Conservation (phyloP, 1,284 basidiomycete genomes). For the Pyrrhoderma lamaoense region DNA sequence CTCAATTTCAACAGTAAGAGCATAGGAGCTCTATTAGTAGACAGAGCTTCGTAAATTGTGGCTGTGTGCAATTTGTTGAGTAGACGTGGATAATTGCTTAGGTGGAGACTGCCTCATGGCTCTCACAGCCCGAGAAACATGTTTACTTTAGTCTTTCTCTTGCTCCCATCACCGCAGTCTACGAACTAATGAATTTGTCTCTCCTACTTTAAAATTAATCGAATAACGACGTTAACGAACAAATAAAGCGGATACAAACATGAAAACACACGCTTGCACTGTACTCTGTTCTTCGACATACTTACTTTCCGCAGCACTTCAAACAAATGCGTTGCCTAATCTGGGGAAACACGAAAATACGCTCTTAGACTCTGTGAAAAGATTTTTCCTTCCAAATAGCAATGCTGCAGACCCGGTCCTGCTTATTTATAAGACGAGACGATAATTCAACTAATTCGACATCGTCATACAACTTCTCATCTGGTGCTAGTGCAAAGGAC, state of each 20-base stretch:
- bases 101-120: too few relatives aligned
- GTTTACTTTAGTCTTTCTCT: neutral
- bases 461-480: neutral
- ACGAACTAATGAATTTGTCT: constrained; percentile 1
- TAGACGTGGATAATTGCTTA: neutral
- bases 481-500: neutral
- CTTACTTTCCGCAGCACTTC: constrained; percentile 3
- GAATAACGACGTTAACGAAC: neutral
- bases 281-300: neutral
- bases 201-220: neutral
- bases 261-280: neutral
- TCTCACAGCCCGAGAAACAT: too few relatives aligned
- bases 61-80: neutral
- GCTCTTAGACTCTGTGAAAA: neutral
- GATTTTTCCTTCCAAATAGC: neutral
- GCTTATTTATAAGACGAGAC: neutral
- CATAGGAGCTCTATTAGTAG: too few relatives aligned
- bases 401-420: too few relatives aligned
- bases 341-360: neutral
- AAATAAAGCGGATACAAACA: neutral
- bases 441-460: constrained; percentile 9
- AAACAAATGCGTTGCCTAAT: neutral
- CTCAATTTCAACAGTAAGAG: too few relatives aligned
- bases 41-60: neutral
- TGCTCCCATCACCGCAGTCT: neutral